Evolutionary conservation across 495 filamentous ascomycete species (phyloP).

Genomic region (Tuber umbilicatum): DNA sequence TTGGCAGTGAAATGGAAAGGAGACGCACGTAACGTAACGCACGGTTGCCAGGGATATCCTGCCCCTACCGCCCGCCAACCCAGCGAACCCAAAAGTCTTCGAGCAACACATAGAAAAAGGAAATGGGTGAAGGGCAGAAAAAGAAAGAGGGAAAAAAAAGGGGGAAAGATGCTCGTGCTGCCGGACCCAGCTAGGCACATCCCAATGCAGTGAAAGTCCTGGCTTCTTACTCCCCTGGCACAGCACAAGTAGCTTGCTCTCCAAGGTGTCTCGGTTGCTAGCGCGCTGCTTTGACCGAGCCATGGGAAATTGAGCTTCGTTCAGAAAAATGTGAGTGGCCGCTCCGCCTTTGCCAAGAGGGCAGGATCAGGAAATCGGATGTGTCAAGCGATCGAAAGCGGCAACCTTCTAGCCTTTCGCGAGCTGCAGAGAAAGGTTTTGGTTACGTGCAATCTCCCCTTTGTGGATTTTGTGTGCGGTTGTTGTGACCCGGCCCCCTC

Average conservation of each 20-base stretch:
- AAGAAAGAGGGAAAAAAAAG: slow-evolving; percentile 26
- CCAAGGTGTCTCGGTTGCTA: slow-evolving; percentile 34
- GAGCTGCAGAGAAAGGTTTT: neutral
- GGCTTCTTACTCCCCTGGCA: slow-evolving; percentile 10
- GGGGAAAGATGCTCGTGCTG: slow-evolving; percentile 32
- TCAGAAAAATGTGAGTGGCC: slow-evolving; percentile 29
- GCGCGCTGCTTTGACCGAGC: slow-evolving; percentile 36
- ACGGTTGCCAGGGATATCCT: slow-evolving; percentile 27
- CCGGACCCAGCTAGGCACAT: slow-evolving; percentile 34
- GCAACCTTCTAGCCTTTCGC: slow-evolving; percentile 6
- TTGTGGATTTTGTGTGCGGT: neutral
- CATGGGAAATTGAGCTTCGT: slow-evolving; percentile 32
- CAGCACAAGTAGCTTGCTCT: slow-evolving; percentile 10
- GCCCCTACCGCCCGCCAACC: slow-evolving; percentile 28
- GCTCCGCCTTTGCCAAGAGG: slow-evolving; percentile 13
- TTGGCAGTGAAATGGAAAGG: slow-evolving; percentile 27
- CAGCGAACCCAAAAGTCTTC: slow-evolving; percentile 35
- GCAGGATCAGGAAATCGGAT: slow-evolving; percentile 17
- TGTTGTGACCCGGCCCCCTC: neutral
- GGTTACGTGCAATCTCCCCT: neutral
- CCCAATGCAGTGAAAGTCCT: slow-evolving; percentile 32
- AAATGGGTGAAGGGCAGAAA: slow-evolving; percentile 26
- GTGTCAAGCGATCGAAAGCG: slow-evolving; percentile 28
- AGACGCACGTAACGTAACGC: slow-evolving; percentile 26
- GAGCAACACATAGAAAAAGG: slow-evolving; percentile 35